A percentile compares a stretch with the other conserved stretches of the same genome.
Evolutionary conservation across 2,329 filamentous ascomycete genomes (phyloP).

Genomic region (Xylariaceae sp.): DNA sequence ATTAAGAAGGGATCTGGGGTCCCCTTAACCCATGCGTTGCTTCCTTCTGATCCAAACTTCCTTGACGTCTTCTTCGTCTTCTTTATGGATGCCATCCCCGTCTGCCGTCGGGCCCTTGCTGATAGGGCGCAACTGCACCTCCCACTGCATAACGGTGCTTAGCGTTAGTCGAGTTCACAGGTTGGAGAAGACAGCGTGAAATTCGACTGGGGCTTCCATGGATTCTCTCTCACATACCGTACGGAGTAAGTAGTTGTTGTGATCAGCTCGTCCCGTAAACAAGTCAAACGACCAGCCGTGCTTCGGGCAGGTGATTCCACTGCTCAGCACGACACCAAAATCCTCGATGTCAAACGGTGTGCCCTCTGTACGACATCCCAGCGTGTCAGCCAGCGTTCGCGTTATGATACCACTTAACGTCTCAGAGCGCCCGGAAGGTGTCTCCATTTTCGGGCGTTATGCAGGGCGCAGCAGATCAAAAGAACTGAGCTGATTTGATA

Average conservation of each 20-base stretch:
- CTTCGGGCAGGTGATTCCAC: constrained; percentile 61
- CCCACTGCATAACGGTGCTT: constrained; percentile 10
- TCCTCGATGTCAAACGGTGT: constrained; percentile 67
- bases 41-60: constrained; percentile 33
- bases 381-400: background rate
- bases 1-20: too few species aligned
- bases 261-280: constrained; percentile 56
- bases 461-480: background rate
- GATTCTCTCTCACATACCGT: constrained; percentile 29
- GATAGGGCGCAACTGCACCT: constrained; percentile 17
- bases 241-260: constrained; percentile 55
- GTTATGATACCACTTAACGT: too few species aligned
- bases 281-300: constrained; percentile 69
- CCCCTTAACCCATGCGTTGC: constrained; percentile 29
- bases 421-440: background rate
- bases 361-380: constrained; percentile 34
- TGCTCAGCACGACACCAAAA: constrained; percentile 58
- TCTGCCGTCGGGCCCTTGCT: background rate
- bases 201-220: background rate
- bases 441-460: background rate
- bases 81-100: constrained; percentile 8
- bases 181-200: too few species aligned
- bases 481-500: background rate
- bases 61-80: constrained; percentile 5
- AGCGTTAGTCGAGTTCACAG: background rate